Percentiles rank a stretch among this genome's conserved stretches.
Conservation (phyloP, 1,139 yeast species). For the Yamadazyma sp. region DNA sequence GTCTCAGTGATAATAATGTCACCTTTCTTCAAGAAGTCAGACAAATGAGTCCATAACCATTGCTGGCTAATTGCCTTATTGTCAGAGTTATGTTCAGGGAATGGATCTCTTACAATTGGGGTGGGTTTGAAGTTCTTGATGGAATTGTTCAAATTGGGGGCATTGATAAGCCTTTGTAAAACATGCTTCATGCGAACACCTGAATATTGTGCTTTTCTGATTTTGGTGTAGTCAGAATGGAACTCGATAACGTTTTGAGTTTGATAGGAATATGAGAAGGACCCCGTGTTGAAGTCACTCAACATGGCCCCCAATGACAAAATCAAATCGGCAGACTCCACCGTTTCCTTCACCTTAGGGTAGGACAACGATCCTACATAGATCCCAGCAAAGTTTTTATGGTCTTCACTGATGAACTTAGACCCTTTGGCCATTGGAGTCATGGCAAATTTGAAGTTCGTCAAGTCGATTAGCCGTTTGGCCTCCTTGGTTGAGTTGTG, state of each 20-base stretch:
- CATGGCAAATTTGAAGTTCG: constrained; percentile 30
- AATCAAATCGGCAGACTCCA: constrained; percentile 32
- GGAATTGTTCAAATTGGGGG: constrained; percentile 16
- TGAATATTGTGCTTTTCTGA: constrained; percentile 34
- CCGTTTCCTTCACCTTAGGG: constrained; percentile 30
- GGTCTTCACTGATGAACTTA: constrained; percentile 26
- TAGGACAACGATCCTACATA: constrained; percentile 35
- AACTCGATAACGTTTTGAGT: constrained; percentile 40
- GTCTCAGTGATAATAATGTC: constrained; percentile 40
- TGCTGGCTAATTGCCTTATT: constrained; percentile 29
- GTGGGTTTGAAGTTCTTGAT: constrained; percentile 19
- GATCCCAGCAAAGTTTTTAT: constrained; percentile 29
- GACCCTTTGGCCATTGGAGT: constrained; percentile 40
- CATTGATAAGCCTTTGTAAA: constrained; percentile 20
- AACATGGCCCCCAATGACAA: constrained; percentile 37
- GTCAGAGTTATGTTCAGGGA: constrained; percentile 12
- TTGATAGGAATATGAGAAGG: constrained; percentile 38
- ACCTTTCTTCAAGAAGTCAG: constrained; percentile 35
- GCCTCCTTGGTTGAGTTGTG: constrained; percentile 34
- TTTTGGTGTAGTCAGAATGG: constrained; percentile 40
- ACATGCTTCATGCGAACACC: constrained; percentile 39
- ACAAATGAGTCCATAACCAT: constrained; percentile 36
- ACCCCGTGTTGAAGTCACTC: constrained; percentile 42
- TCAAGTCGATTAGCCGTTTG: constrained; percentile 27
- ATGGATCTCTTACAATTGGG: constrained; percentile 18